Evolutionary conservation across 352 stramenopile species (phyloP).

Genomic region (Pythium vanterpoolii): DNA sequence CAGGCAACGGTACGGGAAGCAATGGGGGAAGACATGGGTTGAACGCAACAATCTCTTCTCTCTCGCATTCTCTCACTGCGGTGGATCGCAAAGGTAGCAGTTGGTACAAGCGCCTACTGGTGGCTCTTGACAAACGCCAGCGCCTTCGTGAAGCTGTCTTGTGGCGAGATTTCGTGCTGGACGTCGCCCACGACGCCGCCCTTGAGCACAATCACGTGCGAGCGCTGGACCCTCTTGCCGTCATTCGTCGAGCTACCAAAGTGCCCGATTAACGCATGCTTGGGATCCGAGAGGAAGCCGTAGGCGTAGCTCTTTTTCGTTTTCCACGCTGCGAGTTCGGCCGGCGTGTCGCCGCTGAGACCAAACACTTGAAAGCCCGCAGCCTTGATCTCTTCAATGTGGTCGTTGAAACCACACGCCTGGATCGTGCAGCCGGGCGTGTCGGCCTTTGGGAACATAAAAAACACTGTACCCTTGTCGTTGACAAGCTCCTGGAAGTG

Average conservation of each 20-base stretch:
- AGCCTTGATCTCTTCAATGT: conserved; percentile 68
- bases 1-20: neutral
- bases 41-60: conserved; percentile 3
- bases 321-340: conserved; percentile 75
- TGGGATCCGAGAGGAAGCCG: conserved; percentile 75
- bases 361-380: conserved; percentile 81
- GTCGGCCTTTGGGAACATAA: conserved; percentile 88
- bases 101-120: neutral
- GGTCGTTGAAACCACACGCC: conserved; percentile 82
- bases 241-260: conserved; percentile 75
- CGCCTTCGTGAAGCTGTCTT: conserved; percentile 79
- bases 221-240: conserved; percentile 66
- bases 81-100: neutral
- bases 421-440: conserved; percentile 83
- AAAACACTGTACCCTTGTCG: conserved; percentile 78
- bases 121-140: conserved; percentile 58
- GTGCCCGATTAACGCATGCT: conserved; percentile 70
- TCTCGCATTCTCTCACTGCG: neutral
- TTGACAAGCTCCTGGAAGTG: conserved; percentile 72
- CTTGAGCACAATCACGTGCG: conserved; percentile 81
- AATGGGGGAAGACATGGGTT: neutral
- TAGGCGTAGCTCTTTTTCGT: conserved; percentile 77
- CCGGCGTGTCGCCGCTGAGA: conserved; percentile 65
- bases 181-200: conserved; percentile 74
- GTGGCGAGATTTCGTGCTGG: conserved; percentile 63